Base-by-base conservation (phyloP, 2,329 filamentous ascomycete species). In the Phyllosticta citriasiana region DNA sequence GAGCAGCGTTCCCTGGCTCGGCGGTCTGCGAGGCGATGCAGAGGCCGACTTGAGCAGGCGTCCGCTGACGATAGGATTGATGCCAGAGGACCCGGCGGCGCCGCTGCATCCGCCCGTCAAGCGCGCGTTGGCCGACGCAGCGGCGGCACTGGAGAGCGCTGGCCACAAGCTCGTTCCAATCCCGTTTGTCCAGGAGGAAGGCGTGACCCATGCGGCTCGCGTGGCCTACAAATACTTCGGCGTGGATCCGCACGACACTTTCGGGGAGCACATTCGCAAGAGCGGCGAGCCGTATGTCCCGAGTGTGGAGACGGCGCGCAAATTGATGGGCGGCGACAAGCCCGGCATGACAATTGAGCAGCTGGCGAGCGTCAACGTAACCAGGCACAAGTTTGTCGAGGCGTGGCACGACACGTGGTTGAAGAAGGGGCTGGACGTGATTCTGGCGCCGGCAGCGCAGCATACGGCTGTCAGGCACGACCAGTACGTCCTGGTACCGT, bases 401-500 rank as follows among this genome's bases (percentile, higher is more conserved):
- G 67, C 63, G 0, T 84, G 77, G 73, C 74, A 78, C 16, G 71
- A 71, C 40, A 50, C 74, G 0, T 77, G 79, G 69, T 67, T 73
- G 1, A 68, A 77, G 16, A 68, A 80, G 19, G 66, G 71, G 5
- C 67, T 85, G 3, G 82, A 84, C 68, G 77, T 77, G 0, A 68
- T 84, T 0, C 59, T 85, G 22, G 75, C 74, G 56, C 76, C 79
- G 2, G 74, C 75, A 1, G 77, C 80, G 4, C 78, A 80, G 65
- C 76, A 71, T n/a, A 82, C 80, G 0, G 81, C 82, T 0, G 77
- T 80, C 0, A 72, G 71, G 19, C 60, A 61, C 30, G 60, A 61
- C 54, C 55, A 40, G 4, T 60, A 56, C 27, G 76, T 78, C 0
- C 25, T 74, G 0, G 72, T 77, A 1, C 68, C 75, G 0, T 82